Conservation (phyloP, 306 rosid species). For the Fagus crenata region DNA sequence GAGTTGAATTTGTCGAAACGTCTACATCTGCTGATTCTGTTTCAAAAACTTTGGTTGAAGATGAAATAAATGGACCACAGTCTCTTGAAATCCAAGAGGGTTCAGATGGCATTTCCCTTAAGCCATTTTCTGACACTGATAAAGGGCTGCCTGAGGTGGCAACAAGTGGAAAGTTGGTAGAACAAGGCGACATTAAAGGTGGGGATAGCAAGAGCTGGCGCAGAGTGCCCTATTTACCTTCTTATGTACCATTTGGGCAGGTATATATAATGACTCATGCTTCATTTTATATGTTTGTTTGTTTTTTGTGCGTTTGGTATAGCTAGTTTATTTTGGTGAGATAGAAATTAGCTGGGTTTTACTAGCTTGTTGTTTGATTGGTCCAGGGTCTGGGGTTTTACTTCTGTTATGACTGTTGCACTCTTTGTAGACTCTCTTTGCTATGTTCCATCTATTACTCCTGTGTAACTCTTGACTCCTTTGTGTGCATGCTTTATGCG, state of each 20-base stretch:
- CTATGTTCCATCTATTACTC: too few relatives aligned
- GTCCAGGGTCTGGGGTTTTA: too few relatives aligned
- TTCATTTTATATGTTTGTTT: slow-evolving; percentile 10
- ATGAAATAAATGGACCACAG: slow-evolving; percentile 72
- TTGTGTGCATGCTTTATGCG: too few relatives aligned
- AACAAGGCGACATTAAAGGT: slow-evolving; percentile 36
- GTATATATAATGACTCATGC: slow-evolving; percentile 36
- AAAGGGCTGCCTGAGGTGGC: slow-evolving; percentile 45
- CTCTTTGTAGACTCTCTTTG: too few relatives aligned
- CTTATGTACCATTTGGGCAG: slow-evolving; percentile 96
- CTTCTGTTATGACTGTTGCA: too few relatives aligned
- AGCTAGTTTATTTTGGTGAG: too few relatives aligned
- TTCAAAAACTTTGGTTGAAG: slow-evolving; percentile 55
- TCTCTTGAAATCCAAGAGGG: slow-evolving; percentile 94
- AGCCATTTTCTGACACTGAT: slow-evolving; percentile 65
- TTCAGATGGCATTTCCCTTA: slow-evolving; percentile 88
- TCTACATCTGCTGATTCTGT: slow-evolving; percentile 53
- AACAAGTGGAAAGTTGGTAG: slow-evolving; percentile 49
- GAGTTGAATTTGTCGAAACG: slow-evolving; percentile 39
- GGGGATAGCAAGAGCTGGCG: slow-evolving; percentile 69
- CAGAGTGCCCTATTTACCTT: slow-evolving; percentile 86
- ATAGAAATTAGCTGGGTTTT: too few relatives aligned
- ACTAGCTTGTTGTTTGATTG: too few relatives aligned
- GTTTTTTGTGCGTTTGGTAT: not conserved
- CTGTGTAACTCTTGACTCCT: too few relatives aligned